Percentiles rank a stretch among this genome's conserved stretches.
Evolutionary conservation across 116 monocot species (phyloP).

Genomic region (Posidonia oceanica): DNA sequence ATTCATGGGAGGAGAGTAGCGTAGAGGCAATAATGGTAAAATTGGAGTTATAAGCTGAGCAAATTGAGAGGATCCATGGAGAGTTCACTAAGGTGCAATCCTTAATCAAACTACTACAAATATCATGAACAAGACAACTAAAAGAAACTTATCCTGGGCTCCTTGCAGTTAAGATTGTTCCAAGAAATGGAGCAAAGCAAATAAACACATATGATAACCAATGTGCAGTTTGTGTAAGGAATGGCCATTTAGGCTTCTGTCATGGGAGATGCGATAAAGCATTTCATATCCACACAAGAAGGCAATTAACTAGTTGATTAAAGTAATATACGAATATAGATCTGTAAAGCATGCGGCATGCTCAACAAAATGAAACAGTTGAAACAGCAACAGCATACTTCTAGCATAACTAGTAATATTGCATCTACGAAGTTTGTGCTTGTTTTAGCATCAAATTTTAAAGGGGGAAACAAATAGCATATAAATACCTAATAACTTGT

Average conservation of each 20-base stretch:
- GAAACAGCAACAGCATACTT: too few species aligned
- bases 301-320: too few species aligned
- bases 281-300: too few species aligned
- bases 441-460: not conserved
- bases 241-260: too few species aligned
- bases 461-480: not conserved
- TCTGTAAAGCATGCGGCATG: too few species aligned
- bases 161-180: not conserved
- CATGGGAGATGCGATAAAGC: too few species aligned
- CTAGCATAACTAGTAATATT: not conserved
- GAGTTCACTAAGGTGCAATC: too few species aligned
- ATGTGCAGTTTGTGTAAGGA: too few species aligned
- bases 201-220: not conserved
- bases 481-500: conserved; percentile 90
- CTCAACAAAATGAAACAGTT: too few species aligned
- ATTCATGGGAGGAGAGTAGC: not conserved
- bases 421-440: not conserved
- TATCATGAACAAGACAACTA: not conserved
- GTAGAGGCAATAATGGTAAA: not conserved
- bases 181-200: not conserved
- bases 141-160: not conserved
- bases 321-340: too few species aligned
- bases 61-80: not conserved
- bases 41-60: not conserved
- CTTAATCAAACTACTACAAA: too few species aligned